phyloP scores from a whole-genome alignment of 345 rosid genomes.

The Brassica cretica region DNA sequence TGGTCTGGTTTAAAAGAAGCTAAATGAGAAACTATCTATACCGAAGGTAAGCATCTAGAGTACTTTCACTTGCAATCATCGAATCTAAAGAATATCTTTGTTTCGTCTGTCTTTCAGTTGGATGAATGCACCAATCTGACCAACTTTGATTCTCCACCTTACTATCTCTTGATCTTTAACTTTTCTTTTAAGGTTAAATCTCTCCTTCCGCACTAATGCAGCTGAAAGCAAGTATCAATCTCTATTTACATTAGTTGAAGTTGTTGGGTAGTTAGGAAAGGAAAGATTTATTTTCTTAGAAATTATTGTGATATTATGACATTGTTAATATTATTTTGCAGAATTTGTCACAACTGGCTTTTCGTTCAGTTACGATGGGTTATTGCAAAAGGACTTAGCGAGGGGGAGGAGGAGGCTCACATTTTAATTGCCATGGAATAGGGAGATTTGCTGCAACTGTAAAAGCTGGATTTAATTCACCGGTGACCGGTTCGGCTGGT shows the following conservation, averaged over 20 bases:
- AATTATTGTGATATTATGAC: background rate
- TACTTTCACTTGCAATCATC: background rate
- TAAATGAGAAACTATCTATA: too few species aligned
- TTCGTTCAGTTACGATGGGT: slow-evolving; percentile 34
- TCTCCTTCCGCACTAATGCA: background rate
- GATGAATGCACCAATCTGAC: slow-evolving; percentile 64
- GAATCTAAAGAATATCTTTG: background rate
- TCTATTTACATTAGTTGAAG: background rate
- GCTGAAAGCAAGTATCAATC: background rate
- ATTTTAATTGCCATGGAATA: slow-evolving; percentile 44
- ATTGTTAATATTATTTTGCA: slow-evolving; percentile 38
- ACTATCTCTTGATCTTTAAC: slow-evolving; percentile 59
- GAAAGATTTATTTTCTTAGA: too few species aligned
- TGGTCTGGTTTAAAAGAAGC: too few species aligned
- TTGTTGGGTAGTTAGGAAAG: background rate
- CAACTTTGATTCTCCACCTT: slow-evolving; percentile 54
- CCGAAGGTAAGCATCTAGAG: background rate
- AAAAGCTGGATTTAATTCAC: slow-evolving; percentile 22
- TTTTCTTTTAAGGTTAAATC: slow-evolving; percentile 72
- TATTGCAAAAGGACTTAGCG: slow-evolving; percentile 38
- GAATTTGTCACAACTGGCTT: slow-evolving; percentile 49
- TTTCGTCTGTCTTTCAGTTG: slow-evolving; percentile 41
- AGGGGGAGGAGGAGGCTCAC: slow-evolving; percentile 41
- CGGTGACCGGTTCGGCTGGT: background rate
- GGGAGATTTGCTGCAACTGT: slow-evolving; percentile 35